Evolutionary conservation across 768 basidiomycete genomes (phyloP).

Genomic region (Epithele typhae): DNA sequence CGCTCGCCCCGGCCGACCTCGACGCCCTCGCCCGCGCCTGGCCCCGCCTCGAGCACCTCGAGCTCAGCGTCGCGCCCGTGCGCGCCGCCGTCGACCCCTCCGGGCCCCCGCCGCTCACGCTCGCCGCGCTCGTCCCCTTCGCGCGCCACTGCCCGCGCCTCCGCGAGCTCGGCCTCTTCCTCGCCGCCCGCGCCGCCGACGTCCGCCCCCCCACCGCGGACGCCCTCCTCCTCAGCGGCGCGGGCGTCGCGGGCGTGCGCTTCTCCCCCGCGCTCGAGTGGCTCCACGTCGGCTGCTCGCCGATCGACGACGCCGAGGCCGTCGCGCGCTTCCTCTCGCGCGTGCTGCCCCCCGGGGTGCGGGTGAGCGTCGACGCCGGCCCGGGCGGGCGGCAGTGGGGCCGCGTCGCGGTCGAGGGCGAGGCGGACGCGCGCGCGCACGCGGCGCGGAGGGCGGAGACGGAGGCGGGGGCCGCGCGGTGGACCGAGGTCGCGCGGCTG

Average conservation of each 20-base stretch:
- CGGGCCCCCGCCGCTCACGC: slow-evolving; percentile 26
- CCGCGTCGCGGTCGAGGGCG: slow-evolving; percentile 6
- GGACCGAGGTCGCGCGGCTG: slow-evolving; percentile 39
- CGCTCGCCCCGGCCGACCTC: slow-evolving; percentile 24
- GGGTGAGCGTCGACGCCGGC: slow-evolving; percentile 41
- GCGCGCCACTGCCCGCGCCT: slow-evolving; percentile 36
- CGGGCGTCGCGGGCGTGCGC: not conserved
- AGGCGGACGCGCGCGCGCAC: slow-evolving; percentile 1
- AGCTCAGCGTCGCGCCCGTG: slow-evolving; percentile 23
- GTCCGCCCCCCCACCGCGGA: not conserved
- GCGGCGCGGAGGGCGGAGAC: slow-evolving; percentile 1
- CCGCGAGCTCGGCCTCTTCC: slow-evolving; percentile 32
- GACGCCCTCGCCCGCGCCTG: slow-evolving; percentile 26
- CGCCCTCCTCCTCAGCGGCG: no score
- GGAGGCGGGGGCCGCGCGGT: slow-evolving; percentile 27
- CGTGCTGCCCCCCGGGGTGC: slow-evolving; percentile 41
- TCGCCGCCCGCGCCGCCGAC: slow-evolving; percentile 26
- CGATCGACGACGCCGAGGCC: slow-evolving; percentile 36
- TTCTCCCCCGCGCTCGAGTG: slow-evolving; percentile 21
- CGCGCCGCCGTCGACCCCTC: slow-evolving; percentile 15
- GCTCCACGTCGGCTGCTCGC: slow-evolving; percentile 50
- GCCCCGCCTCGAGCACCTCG: slow-evolving; percentile 22
- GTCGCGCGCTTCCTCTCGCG: slow-evolving; percentile 52
- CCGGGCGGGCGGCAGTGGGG: slow-evolving; percentile 41
- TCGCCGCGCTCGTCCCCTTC: slow-evolving; percentile 36